A percentile compares a stretch with the other conserved stretches of the same genome.
Conservation (phyloP, 352 stramenopile genomes). For the Phytophthora pinifolia region DNA sequence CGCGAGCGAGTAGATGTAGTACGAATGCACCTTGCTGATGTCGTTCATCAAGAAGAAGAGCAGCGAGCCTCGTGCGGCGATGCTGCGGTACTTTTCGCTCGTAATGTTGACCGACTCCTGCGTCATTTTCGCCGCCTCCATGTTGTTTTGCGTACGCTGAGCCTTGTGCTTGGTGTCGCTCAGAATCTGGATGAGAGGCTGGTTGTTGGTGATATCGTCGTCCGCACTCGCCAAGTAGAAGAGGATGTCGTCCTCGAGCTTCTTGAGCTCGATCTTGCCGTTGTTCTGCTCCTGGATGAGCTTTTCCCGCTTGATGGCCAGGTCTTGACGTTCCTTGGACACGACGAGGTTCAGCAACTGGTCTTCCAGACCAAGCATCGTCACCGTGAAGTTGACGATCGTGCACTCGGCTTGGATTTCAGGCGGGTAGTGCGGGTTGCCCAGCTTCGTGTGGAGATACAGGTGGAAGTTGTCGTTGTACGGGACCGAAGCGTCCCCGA, state of each 20-base stretch:
- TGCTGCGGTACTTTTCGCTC: slow-evolving; percentile 95
- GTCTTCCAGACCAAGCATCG: slow-evolving; percentile 90
- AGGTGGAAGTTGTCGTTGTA: slow-evolving; percentile 95
- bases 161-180: slow-evolving; percentile 95
- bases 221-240: slow-evolving; percentile 94
- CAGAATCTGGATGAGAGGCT: slow-evolving; percentile 95
- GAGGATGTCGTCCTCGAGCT: slow-evolving; percentile 95
- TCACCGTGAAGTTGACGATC: slow-evolving; percentile 96
- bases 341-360: slow-evolving; percentile 93
- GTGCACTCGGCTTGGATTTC: slow-evolving; percentile 96
- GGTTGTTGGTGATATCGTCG: slow-evolving; percentile 98
- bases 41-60: slow-evolving; percentile 98
- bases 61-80: slow-evolving; percentile 91
- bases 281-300: slow-evolving; percentile 95
- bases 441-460: slow-evolving; percentile 95
- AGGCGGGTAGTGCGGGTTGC: slow-evolving; percentile 93
- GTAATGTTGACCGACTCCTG: slow-evolving; percentile 93
- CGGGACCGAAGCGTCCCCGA: slow-evolving; percentile 93
- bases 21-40: slow-evolving; percentile 96
- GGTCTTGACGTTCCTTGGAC: slow-evolving; percentile 89
- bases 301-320: slow-evolving; percentile 86
- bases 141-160: slow-evolving; percentile 91
- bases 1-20: slow-evolving; percentile 97
- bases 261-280: slow-evolving; percentile 96
- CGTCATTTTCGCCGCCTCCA: slow-evolving; percentile 91